Percentiles rank a stretch among this genome's conserved stretches.
These are phyloP conservation scores for Beauveria pseudobassiana DNA, from an alignment of 2,329 filamentous ascomycete species.

Conservation along the genomic window DNA sequence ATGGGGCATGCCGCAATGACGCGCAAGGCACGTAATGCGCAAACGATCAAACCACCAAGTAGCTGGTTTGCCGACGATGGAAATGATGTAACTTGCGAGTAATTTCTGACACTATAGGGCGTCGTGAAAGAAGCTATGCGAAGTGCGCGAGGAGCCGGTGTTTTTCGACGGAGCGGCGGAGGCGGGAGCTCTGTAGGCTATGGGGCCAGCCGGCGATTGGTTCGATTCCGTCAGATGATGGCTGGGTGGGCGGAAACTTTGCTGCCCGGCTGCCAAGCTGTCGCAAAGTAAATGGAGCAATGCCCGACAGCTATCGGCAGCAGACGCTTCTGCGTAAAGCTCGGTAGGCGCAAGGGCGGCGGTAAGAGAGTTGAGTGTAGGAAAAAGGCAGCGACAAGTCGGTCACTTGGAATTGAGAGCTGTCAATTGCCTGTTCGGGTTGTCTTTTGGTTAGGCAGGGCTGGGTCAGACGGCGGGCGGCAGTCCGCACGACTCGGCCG, in stretches of 20 bases:
- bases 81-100: background rate
- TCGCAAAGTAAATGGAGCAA: background rate
- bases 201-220: background rate
- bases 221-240: conserved; percentile 8
- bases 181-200: background rate
- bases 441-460: conserved; percentile 1
- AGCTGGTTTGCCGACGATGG: background rate
- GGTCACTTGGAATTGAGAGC: background rate
- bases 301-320: background rate
- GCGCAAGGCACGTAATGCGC: background rate
- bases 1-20: conserved; percentile 2
- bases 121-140: background rate
- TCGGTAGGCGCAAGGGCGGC: background rate
- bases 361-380: background rate
- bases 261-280: background rate
- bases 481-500: conserved; percentile 7
- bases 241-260: background rate
- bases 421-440: background rate
- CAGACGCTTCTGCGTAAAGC: background rate
- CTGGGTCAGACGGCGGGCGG: conserved; percentile 1
- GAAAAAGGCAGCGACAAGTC: background rate
- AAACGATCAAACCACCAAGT: no score
- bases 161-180: background rate
- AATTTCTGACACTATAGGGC: background rate
- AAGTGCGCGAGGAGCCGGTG: background rate